These are phyloP conservation scores for Pythium rishiriense DNA, from an alignment of 352 stramenopile genomes.

Conservation along the genomic window DNA sequence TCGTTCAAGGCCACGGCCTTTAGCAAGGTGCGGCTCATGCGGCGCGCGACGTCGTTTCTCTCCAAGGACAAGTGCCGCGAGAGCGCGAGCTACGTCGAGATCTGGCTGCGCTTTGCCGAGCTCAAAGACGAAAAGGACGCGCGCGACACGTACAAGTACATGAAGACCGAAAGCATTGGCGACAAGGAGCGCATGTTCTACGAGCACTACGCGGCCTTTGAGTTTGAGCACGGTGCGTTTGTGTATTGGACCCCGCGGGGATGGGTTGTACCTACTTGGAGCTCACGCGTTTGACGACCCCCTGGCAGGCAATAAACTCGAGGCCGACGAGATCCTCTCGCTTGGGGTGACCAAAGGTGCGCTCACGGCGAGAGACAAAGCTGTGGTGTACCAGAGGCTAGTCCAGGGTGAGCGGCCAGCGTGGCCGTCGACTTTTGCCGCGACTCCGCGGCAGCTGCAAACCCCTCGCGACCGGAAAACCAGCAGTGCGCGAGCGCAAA, in stretches of 20 bases:
- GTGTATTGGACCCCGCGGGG: too few species aligned
- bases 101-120: slow-evolving; percentile 63
- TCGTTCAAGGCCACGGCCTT: slow-evolving; percentile 43
- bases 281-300: background rate
- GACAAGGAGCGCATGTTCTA: slow-evolving; percentile 51
- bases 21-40: slow-evolving; percentile 42
- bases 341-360: slow-evolving; percentile 48
- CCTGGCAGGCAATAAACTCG: slow-evolving; percentile 54
- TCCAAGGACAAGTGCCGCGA: slow-evolving; percentile 32
- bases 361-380: slow-evolving; percentile 37
- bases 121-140: slow-evolving; percentile 49
- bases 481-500: slow-evolving; percentile 9
- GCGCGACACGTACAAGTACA: slow-evolving; percentile 54
- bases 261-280: too few species aligned
- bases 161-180: slow-evolving; percentile 57
- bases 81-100: slow-evolving; percentile 47
- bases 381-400: slow-evolving; percentile 42
- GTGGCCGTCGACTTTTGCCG: background rate
- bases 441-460: slow-evolving; percentile 12
- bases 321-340: slow-evolving; percentile 55
- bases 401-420: slow-evolving; percentile 23
- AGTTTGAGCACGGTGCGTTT: slow-evolving; percentile 37
- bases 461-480: slow-evolving; percentile 32
- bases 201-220: slow-evolving; percentile 67
- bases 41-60: slow-evolving; percentile 45